Evolutionary conservation across 805 yeast genomes (phyloP), one percentile per base, ranked within the genome.

Genomic region (Candida adriatica): DNA sequence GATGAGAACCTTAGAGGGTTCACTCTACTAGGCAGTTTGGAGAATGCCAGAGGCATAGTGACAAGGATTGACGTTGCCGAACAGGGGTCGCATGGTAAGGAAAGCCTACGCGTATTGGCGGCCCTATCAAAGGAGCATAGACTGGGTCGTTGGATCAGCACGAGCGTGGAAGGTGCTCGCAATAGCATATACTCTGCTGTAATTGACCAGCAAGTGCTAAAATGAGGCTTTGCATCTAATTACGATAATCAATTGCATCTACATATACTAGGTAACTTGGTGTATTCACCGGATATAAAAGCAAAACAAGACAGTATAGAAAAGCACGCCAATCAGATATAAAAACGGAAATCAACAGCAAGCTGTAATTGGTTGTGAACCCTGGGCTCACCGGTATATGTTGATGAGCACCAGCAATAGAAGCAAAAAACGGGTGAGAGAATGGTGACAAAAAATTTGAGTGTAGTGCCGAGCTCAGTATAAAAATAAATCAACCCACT

Each of bases 81-180:
- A 34, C 57, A 62, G 33, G 80, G 74, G 16, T 74, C 70, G 35
- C 64, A 69, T 26, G 68, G 68, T 18, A 66, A 67, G 34, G 70
- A 68, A 33, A 64, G 68, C 29, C 53, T 75, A 30, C 68, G 75
- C 42, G 59, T 86, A 8, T 61, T 73, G 41, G 90, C 82, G 0
- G 66, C 85, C 22, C 64, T 83, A 5, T 73, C 90, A 24, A 85
- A 88, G 56, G 96, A 90, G 58, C 95, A 82, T 51, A 75, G 81
- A 52, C 64, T 84, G 35, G 96, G 96, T 23, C 77, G 96, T 53
- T 88, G 96, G 95, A 56, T 77, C 16, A 64, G 68, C 27, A 65
- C 71, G 33, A 25, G 31, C 27, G 64, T 70, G 22, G 64, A 66
- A 16, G 83, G 83, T 6, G 79, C 81, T 18, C 73, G 90, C 55